A percentile compares a stretch with the other conserved stretches of the same genome.
Conservation (phyloP, 495 filamentous ascomycete species). For the Aspergillus bridgeri region DNA sequence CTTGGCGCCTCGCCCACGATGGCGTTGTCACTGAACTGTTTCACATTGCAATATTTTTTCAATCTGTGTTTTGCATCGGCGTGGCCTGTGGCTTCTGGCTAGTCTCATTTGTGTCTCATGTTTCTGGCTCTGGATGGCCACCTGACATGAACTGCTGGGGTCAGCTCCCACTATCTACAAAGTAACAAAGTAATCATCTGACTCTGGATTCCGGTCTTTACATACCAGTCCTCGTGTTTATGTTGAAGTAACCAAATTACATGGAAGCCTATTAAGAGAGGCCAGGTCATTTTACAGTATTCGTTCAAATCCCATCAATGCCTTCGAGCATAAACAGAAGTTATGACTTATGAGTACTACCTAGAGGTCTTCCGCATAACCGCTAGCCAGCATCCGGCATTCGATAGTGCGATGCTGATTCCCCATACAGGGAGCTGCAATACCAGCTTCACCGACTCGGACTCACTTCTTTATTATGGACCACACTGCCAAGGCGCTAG, state of each 20-base stretch:
- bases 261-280: no score
- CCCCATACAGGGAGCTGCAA: no score
- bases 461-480: no score
- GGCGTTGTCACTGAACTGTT: background rate
- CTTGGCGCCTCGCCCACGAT: background rate
- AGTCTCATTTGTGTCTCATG: background rate
- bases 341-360: background rate
- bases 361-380: background rate
- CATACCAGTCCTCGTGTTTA: no score
- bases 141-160: background rate
- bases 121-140: background rate
- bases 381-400: background rate
- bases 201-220: no score
- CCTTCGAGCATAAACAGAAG: background rate
- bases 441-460: no score
- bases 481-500: no score
- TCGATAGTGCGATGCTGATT: background rate
- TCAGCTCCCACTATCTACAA: no score
- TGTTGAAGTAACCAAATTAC: no score
- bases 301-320: background rate
- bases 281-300: no score
- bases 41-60: background rate
- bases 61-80: background rate
- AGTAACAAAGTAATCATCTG: no score
- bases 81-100: background rate